These are phyloP conservation scores for Cyclostephanos tholiformis DNA, from an alignment of 108 stramenopile genomes.

Conservation along the genomic window DNA sequence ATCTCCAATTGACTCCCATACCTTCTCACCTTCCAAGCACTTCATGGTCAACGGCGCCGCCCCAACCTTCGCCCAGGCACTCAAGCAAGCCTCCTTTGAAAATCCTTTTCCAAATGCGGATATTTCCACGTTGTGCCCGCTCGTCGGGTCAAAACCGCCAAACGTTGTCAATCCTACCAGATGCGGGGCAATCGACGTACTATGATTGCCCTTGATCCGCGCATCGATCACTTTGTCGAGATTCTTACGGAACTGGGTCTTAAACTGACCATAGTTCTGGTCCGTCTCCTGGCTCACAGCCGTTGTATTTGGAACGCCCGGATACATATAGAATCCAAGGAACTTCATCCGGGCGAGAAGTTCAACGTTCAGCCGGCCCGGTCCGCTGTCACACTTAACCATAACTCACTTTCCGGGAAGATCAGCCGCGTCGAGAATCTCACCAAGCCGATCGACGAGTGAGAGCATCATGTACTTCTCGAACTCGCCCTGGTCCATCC, in stretches of 20 bases:
- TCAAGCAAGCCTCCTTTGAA: too few species aligned
- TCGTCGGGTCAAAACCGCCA: slow-evolving; percentile 3
- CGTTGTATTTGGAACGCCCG: slow-evolving; percentile 26
- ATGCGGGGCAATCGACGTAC: slow-evolving; percentile 1
- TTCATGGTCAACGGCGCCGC: too few species aligned
- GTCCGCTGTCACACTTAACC: too few species aligned
- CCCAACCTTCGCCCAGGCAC: not conserved
- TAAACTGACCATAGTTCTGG: slow-evolving; percentile 29
- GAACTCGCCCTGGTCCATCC: not conserved
- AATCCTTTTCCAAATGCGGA: too few species aligned
- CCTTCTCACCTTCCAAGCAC: too few species aligned
- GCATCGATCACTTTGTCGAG: not conserved
- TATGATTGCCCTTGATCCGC: not conserved
- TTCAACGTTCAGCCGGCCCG: slow-evolving; percentile 21
- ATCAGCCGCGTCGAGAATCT: not conserved
- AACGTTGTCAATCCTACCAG: slow-evolving; percentile 7
- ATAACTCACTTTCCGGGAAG: not conserved
- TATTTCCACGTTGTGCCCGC: too few species aligned
- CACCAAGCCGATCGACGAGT: not conserved
- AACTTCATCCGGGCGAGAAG: slow-evolving; percentile 7
- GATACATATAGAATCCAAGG: slow-evolving; percentile 19
- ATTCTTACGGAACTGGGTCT: slow-evolving; percentile 12
- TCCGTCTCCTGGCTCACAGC: slow-evolving; percentile 23
- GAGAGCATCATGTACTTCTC: not conserved
- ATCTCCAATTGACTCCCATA: too few species aligned